These are phyloP conservation scores for Calendula officinalis DNA, from an alignment of 129 eudicot species.

Conservation along the genomic window DNA sequence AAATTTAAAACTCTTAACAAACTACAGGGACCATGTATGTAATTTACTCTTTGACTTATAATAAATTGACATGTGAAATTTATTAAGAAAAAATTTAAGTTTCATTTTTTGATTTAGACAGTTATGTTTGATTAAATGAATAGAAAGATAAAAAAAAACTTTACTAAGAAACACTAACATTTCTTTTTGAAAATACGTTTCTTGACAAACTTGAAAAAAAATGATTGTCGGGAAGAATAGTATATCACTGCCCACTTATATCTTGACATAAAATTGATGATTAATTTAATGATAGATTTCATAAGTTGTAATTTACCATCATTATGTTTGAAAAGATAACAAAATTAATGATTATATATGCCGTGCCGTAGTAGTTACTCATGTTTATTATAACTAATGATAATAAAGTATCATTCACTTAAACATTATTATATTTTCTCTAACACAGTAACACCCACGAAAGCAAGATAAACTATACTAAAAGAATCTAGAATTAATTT, in stretches of 20 bases:
- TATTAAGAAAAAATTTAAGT: too few relatives aligned
- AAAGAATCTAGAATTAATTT: neutral
- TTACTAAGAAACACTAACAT: too few relatives aligned
- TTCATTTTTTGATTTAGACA: too few relatives aligned
- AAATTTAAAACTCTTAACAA: too few relatives aligned
- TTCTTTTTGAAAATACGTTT: too few relatives aligned
- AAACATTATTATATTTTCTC: conserved; percentile 1
- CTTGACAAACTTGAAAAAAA: too few relatives aligned
- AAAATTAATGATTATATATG: conserved; percentile 17
- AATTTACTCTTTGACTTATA: too few relatives aligned
- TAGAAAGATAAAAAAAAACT: too few relatives aligned
- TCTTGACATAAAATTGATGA: neutral
- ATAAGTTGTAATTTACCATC: conserved; percentile 8
- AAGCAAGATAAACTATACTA: conserved; percentile 9
- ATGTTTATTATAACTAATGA: conserved; percentile 13
- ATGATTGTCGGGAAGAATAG: neutral
- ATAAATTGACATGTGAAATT: too few relatives aligned
- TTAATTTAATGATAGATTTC: neutral
- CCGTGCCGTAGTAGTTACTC: conserved; percentile 35
- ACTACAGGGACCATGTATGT: too few relatives aligned
- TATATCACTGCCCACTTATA: neutral
- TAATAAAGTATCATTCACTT: conserved; percentile 14
- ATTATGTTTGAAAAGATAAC: conserved; percentile 9
- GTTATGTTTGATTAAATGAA: too few relatives aligned
- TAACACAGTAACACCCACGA: conserved; percentile 9